These are phyloP conservation scores for Irpex sp. DNA, from an alignment of 1,284 basidiomycete species.

Conservation along the genomic window DNA sequence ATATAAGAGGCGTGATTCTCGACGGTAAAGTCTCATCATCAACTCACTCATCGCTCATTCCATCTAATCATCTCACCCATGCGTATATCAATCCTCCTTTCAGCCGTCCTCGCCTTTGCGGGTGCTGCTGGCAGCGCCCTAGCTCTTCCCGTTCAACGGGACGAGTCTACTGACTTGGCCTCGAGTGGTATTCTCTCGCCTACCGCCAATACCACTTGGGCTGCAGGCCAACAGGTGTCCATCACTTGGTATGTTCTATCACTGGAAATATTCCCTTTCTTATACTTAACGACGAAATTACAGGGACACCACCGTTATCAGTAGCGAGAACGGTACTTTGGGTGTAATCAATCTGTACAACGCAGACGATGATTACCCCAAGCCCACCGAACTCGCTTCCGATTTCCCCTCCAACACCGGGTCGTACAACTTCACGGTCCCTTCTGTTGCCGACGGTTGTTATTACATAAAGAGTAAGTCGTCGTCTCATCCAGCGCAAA, in stretches of 20 bases:
- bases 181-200: background rate
- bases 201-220: background rate
- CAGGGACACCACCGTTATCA: background rate
- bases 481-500: background rate
- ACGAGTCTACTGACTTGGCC: background rate
- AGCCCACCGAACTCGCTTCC: background rate
- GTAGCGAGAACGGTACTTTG: background rate
- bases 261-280: too few relatives aligned
- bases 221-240: background rate
- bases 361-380: background rate
- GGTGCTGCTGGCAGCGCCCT: background rate
- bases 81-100: background rate
- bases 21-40: background rate
- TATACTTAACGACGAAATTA: background rate
- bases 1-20: background rate
- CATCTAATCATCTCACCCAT: background rate
- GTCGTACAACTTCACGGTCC: background rate
- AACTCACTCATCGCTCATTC: background rate
- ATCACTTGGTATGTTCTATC: background rate
- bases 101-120: background rate
- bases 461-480: background rate
- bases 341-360: background rate
- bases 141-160: background rate
- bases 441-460: background rate
- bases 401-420: background rate